phyloP scores from a whole-genome alignment of 345 rosid genomes.

The Brassica juncea region DNA sequence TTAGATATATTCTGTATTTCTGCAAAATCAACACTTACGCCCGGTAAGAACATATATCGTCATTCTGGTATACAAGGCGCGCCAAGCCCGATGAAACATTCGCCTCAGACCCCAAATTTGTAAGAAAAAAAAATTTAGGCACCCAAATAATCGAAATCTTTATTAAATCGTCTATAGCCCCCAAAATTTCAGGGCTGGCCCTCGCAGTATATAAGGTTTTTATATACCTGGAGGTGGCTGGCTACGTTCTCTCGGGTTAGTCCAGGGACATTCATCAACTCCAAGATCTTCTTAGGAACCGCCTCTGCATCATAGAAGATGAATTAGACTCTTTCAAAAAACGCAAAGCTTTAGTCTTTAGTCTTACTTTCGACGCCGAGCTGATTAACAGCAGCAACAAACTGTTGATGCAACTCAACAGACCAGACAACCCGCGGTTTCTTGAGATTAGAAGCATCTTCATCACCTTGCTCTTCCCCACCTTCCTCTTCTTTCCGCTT shows the following conservation, averaged over 20 bases:
- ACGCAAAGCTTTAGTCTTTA: neutral
- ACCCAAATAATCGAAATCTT: too few relatives aligned
- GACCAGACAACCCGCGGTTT: neutral
- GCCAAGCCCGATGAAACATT: too few relatives aligned
- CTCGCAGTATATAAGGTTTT: neutral
- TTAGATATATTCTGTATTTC: neutral
- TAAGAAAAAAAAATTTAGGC: too few relatives aligned
- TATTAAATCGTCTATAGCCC: too few relatives aligned
- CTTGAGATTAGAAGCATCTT: constrained; percentile 21
- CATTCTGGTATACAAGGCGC: too few relatives aligned
- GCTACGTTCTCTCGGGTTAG: neutral
- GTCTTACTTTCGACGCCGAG: neutral
- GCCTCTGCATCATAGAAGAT: neutral
- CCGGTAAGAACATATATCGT: neutral
- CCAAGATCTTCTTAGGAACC: neutral
- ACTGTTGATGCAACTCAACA: neutral
- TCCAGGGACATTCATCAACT: neutral
- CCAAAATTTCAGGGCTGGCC: too few relatives aligned
- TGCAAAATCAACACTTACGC: neutral
- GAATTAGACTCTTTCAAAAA: neutral
- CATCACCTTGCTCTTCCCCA: constrained; percentile 56
- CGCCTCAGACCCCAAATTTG: too few relatives aligned
- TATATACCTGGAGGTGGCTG: neutral
- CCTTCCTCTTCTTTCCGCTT: constrained; percentile 59
- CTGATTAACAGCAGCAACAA: neutral